Evolutionary conservation across 805 yeast species (phyloP).

Genomic region (Priceomyces castillae): DNA sequence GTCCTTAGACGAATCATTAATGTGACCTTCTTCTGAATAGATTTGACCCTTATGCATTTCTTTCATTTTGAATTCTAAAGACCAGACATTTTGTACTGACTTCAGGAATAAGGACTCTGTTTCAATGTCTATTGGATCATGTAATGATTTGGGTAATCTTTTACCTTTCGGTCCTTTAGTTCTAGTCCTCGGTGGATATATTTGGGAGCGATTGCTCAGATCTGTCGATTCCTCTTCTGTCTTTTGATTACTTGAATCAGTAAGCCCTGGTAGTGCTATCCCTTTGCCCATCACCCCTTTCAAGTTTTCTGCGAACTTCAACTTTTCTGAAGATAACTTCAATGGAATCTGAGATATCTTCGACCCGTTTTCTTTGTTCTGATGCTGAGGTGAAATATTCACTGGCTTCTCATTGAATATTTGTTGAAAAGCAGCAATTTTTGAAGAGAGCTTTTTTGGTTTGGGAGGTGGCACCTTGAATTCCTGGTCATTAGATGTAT

Average conservation of each 20-base stretch:
- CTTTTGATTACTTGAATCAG: slow-evolving; percentile 11
- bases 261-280: slow-evolving; percentile 46
- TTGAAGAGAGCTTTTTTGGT: slow-evolving; percentile 76
- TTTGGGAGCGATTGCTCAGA: neutral
- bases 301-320: slow-evolving; percentile 55
- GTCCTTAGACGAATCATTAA: too few species aligned
- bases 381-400: neutral
- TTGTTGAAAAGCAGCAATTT: slow-evolving; percentile 78
- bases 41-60: too few species aligned
- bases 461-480: slow-evolving; percentile 47
- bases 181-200: slow-evolving; percentile 41
- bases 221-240: slow-evolving; percentile 13
- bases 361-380: neutral
- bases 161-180: slow-evolving; percentile 76
- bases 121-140: slow-evolving; percentile 37
- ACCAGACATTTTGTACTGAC: slow-evolving; percentile 39
- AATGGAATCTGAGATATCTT: slow-evolving; percentile 9
- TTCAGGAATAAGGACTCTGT: slow-evolving; percentile 33
- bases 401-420: slow-evolving; percentile 48
- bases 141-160: slow-evolving; percentile 58
- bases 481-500: neutral
- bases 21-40: too few species aligned
- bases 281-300: slow-evolving; percentile 57
- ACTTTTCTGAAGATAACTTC: slow-evolving; percentile 34
- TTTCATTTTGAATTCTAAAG: slow-evolving; percentile 13